Percentiles rank a stretch among this genome's conserved stretches.
Evolutionary conservation across 2,329 filamentous ascomycete genomes (phyloP).

Genomic region (Berkeleyomyces basicola): DNA sequence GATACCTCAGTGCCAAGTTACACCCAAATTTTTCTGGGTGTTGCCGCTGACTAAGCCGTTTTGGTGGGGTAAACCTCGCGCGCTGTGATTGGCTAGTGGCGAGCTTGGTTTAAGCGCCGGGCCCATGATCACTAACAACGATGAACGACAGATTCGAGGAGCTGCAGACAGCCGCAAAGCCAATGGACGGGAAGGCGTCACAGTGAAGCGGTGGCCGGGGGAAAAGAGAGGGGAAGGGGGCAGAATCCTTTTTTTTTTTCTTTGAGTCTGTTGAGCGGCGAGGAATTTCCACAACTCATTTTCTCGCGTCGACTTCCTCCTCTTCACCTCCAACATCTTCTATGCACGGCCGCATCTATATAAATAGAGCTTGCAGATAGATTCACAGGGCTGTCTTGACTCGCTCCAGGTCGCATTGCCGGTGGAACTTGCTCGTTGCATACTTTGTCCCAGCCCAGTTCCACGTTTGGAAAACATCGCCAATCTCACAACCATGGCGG

Average conservation of each 20-base stretch:
- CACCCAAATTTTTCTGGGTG: constrained; percentile 5
- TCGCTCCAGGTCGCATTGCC: neutral
- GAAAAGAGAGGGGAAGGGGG: neutral
- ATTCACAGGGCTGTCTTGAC: neutral
- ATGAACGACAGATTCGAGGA: neutral
- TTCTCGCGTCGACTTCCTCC: constrained; percentile 1
- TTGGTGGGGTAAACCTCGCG: neutral
- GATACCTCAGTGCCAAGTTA: constrained; percentile 2
- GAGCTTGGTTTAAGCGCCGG: constrained; percentile 13
- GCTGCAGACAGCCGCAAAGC: constrained; percentile 5
- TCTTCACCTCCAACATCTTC: neutral
- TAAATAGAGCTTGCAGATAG: neutral
- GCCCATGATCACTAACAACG: constrained; percentile 12
- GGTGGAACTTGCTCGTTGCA: neutral
- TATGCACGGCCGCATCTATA: neutral
- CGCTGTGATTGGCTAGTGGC: constrained; percentile 8
- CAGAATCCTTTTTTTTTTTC: constrained; percentile 2
- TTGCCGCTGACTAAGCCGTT: neutral
- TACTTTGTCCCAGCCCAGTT: neutral
- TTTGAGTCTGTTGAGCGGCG: neutral
- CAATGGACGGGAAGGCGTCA: neutral
- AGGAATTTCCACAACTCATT: neutral
- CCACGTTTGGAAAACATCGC: neutral
- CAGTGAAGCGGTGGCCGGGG: neutral
- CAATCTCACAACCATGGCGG: constrained; percentile 24